A percentile compares a stretch with the other conserved stretches of the same genome.
Evolutionary conservation across 495 filamentous ascomycete genomes (phyloP).

Genomic region (Neurospora sp.): DNA sequence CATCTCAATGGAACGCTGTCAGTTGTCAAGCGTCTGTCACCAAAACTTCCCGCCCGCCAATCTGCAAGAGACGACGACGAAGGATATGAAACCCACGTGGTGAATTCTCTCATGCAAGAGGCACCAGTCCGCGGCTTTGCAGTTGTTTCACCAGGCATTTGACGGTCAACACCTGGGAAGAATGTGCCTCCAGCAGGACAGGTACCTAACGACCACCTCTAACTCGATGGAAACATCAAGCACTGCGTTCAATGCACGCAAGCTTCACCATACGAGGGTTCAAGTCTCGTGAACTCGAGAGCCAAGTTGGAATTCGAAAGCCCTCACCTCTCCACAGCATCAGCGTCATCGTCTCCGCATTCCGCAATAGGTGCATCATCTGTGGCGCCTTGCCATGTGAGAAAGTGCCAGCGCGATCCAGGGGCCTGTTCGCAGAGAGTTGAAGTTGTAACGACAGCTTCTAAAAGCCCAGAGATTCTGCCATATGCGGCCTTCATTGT

Average conservation of each 20-base stretch:
- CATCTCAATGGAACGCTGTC: not conserved
- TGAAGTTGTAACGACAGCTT: not conserved
- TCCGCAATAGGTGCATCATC: not conserved
- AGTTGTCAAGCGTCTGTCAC: not conserved
- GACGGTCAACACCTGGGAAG: not conserved
- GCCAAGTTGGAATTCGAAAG: not conserved
- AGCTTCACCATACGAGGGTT: not conserved
- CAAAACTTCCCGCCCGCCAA: not conserved
- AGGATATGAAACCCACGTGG: not conserved
- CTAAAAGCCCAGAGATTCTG: not conserved
- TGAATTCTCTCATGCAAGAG: not conserved
- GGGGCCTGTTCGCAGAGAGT: not conserved
- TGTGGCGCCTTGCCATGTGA: not conserved
- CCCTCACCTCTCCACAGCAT: not conserved
- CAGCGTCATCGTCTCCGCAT: not conserved
- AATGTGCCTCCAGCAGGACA: not conserved
- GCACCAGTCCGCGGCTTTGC: not conserved
- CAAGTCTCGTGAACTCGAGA: not conserved
- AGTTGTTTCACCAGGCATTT: not conserved
- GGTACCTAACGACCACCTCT: not conserved
- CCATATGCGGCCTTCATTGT: not conserved
- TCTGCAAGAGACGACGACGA: not conserved
- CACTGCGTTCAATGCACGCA: not conserved
- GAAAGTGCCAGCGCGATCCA: not conserved
- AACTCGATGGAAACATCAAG: not conserved